Percentiles rank a stretch among this genome's conserved stretches.
Evolutionary conservation across 176 grass and related monocot genomes (phyloP).

Genomic region (Urochloa ruziziensis): DNA sequence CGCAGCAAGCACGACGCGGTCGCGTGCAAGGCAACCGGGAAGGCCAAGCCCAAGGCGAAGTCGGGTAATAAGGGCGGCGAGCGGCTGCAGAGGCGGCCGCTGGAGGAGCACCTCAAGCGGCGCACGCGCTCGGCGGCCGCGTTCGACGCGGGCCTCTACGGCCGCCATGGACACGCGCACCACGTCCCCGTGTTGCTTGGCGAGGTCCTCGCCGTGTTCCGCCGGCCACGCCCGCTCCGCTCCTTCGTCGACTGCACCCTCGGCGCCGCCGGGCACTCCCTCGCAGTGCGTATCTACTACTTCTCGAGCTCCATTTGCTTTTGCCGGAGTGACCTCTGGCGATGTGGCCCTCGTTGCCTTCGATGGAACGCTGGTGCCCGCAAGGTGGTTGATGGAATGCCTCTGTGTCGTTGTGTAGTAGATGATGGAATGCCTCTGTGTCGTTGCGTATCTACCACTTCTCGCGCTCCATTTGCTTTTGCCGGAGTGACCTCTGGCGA

Average conservation of each 20-base stretch:
- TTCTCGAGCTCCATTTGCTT: background rate
- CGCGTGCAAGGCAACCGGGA: slow-evolving; percentile 27
- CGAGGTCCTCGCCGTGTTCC: slow-evolving; percentile 72
- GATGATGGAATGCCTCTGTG: no score
- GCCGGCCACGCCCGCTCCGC: slow-evolving; percentile 45
- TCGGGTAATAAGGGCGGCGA: slow-evolving; percentile 1
- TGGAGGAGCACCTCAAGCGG: slow-evolving; percentile 60
- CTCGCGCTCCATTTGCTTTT: background rate
- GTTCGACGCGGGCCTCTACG: slow-evolving; percentile 68
- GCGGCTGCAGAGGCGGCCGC: slow-evolving; percentile 30
- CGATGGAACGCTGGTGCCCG: background rate
- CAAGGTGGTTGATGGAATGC: slow-evolving; percentile 46
- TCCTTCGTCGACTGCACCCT: slow-evolving; percentile 97
- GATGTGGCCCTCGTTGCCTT: background rate
- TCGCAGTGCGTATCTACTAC: slow-evolving; percentile 41
- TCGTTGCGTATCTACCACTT: slow-evolving; percentile 23
- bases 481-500: background rate
- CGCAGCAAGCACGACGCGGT: slow-evolving; percentile 17
- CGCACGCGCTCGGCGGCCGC: slow-evolving; percentile 65
- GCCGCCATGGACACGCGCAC: slow-evolving; percentile 38
- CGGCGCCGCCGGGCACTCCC: slow-evolving; percentile 83
- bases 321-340: background rate
- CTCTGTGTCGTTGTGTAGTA: no score
- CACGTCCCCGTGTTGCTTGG: slow-evolving; percentile 75
- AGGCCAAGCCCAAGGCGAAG: slow-evolving; percentile 19